Evolutionary conservation across 2,329 filamentous ascomycete species (phyloP), one percentile per base, ranked within the genome.

Genomic region (Cercospora sp.): DNA sequence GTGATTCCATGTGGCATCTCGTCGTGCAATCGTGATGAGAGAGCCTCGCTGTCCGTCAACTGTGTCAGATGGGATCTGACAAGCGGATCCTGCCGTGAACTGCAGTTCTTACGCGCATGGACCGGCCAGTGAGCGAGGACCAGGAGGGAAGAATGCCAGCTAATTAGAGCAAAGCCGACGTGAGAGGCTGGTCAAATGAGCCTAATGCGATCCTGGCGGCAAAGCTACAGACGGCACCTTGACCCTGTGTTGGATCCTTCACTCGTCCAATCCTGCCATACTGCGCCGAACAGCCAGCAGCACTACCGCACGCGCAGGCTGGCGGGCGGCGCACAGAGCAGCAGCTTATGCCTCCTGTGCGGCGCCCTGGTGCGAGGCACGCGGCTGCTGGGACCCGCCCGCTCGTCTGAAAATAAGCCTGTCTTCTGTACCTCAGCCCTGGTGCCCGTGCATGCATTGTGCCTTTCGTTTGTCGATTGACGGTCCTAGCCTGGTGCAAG

Each of bases 401-500:
- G 63, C 61, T 60, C 48, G 59, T 71, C 73, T 72, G 65, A 73
- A 74, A 75, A 74, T 75, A 75, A 73, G 70, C 71, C 71, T 68
- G 66, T 63, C 67, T 33, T 55, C 62, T 66, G 68, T 68, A 65
- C 67, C 71, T 73, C 67, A 73, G 73, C 71, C 69, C 68, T 68
- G 68, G 60, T 64, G 68, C 65, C 67, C 62, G 65, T 72, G 72
- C 70, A 64, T 66, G 65, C 67, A 65, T 68, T 61, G 65, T 67
- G 67, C 67, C 68, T 67, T 73, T 68, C 67, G 65, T 72, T 61
- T 68, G 71, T 69, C 71, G 63, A 66, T 58, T 62, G 63, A 64
- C 31, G 5, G 36, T 65, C 64, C 64, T 55, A 20, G 69, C 63
- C 72, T 68, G 63, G 66, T 57, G 57, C 65, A 64, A 61, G 63